Evolutionary conservation across 2,329 filamentous ascomycete species (phyloP).

Genomic region (Apiospora malaysiana): DNA sequence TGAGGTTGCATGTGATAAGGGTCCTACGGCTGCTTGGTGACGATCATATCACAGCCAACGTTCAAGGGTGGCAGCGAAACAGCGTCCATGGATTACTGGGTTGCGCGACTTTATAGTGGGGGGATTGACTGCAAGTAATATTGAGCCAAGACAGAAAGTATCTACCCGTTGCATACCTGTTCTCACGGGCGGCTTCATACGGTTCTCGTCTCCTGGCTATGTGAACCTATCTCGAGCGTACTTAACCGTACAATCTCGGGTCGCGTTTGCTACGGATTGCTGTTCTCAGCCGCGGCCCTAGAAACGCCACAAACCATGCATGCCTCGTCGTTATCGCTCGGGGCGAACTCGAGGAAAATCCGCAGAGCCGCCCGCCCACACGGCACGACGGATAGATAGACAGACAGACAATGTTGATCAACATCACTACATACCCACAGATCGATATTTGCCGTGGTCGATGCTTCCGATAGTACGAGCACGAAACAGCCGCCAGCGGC

Average conservation of each 20-base stretch:
- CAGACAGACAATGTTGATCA: neutral
- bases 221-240: neutral
- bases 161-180: neutral
- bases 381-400: neutral
- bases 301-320: neutral
- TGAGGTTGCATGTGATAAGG: constrained; percentile 21
- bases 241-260: neutral
- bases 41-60: constrained; percentile 1
- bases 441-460: neutral
- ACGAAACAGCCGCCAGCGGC: neutral
- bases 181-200: neutral
- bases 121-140: constrained; percentile 1
- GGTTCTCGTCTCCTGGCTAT: neutral
- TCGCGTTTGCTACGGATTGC: neutral
- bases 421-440: neutral
- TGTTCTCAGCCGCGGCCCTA: neutral
- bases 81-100: neutral
- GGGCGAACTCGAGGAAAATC: neutral
- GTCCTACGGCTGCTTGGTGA: constrained; percentile 18
- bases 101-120: neutral
- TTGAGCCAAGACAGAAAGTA: neutral
- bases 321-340: neutral
- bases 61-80: constrained; percentile 7
- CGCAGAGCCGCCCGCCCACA: neutral
- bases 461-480: neutral